Evolutionary conservation across 192 early-diverging fungal species (phyloP).

Genomic region (Umbelopsis ramanniana): DNA sequence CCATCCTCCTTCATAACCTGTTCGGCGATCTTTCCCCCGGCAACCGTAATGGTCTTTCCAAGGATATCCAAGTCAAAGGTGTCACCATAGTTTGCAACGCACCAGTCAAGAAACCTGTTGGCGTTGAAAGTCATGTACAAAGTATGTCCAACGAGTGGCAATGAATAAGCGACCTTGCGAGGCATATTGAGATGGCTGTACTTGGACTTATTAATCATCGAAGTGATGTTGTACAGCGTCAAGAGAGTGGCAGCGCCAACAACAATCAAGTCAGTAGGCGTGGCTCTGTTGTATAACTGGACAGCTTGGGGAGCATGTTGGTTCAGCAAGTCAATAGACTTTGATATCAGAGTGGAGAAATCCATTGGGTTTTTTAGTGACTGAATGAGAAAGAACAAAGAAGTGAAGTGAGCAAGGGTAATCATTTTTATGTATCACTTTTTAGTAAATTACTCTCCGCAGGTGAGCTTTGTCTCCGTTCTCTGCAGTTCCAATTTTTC

Average conservation of each 20-base stretch:
- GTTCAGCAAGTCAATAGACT: constrained; percentile 5
- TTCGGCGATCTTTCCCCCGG: constrained; percentile 21
- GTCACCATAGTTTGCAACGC: constrained; percentile 32
- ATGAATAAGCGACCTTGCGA: constrained; percentile 26
- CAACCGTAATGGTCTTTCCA: constrained; percentile 24
- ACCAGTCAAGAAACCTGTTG: constrained; percentile 33
- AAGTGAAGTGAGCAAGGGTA: too few species aligned
- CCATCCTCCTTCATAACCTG: constrained; percentile 28
- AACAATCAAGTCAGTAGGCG: not conserved
- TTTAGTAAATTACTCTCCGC: not conserved
- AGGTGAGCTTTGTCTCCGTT: not conserved
- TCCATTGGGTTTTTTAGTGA: not conserved
- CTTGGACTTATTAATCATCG: not conserved
- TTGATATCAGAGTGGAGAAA: constrained; percentile 8
- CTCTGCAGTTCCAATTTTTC: not conserved
- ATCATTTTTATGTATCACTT: too few species aligned
- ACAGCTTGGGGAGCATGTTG: not conserved
- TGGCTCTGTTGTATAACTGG: not conserved
- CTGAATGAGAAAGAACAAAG: too few species aligned
- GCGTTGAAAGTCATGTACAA: constrained; percentile 18
- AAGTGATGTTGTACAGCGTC: not conserved
- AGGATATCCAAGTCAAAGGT: constrained; percentile 25
- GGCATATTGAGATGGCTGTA: constrained; percentile 14
- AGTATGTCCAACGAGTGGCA: constrained; percentile 34
- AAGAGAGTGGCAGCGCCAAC: not conserved